Percentiles rank a stretch among this genome's conserved stretches.
These are phyloP conservation scores for Neonectria magnoliae DNA, from an alignment of 2,329 filamentous ascomycete genomes.

Conservation along the genomic window DNA sequence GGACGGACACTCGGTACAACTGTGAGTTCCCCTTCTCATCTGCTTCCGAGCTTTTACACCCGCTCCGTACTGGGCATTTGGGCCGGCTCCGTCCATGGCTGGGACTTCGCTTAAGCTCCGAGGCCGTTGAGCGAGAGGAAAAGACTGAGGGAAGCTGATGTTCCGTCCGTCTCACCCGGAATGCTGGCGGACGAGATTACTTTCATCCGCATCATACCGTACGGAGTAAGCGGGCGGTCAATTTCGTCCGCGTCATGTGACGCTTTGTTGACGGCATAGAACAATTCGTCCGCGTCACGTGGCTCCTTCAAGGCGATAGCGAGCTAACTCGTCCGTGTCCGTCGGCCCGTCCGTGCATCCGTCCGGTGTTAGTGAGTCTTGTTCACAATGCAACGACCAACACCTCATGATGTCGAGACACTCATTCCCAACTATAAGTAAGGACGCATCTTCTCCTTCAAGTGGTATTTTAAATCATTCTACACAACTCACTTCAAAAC, in stretches of 20 bases:
- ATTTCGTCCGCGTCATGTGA: slow-evolving; percentile 9
- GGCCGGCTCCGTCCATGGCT: background rate
- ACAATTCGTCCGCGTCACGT: background rate
- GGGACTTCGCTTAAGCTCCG: background rate
- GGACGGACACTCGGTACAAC: slow-evolving; percentile 39
- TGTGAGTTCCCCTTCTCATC: slow-evolving; percentile 42
- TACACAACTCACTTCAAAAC: background rate
- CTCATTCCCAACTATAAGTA: background rate
- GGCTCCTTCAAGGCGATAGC: background rate
- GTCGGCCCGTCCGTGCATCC: slow-evolving; percentile 3
- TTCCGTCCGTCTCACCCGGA: background rate
- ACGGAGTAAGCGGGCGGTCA: no score
- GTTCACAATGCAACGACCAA: background rate
- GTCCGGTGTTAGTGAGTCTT: background rate
- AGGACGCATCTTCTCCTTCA: background rate
- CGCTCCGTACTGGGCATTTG: background rate
- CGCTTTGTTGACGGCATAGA: background rate
- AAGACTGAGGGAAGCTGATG: background rate
- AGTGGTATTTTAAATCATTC: no score
- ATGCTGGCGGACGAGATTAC: background rate
- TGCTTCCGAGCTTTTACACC: slow-evolving; percentile 9
- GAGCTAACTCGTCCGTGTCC: background rate
- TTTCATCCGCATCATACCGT: no score
- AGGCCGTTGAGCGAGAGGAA: background rate
- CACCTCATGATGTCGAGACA: background rate